These are phyloP conservation scores for Cystobasidium ongulense DNA, from an alignment of 768 basidiomycete genomes.

Conservation along the genomic window DNA sequence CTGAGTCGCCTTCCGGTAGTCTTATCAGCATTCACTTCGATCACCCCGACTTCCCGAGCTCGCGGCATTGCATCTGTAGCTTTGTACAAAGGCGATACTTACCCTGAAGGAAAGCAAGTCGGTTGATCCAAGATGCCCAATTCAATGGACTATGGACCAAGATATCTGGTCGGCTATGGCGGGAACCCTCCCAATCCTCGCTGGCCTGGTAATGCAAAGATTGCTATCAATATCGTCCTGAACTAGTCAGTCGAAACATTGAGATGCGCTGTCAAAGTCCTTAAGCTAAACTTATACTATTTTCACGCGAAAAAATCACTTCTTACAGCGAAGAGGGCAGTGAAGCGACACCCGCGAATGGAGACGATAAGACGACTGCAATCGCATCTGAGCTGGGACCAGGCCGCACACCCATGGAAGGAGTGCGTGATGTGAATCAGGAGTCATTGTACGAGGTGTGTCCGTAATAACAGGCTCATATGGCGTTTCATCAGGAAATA, in stretches of 20 bases:
- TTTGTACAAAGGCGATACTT: too few species aligned
- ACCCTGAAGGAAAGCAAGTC: not conserved
- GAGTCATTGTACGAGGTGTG: not conserved
- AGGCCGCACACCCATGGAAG: not conserved
- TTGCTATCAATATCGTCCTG: conserved; percentile 5
- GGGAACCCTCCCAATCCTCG: not conserved
- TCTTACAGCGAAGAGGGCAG: conserved; percentile 7
- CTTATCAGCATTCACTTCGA: too few species aligned
- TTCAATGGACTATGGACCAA: not conserved
- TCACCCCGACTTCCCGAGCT: too few species aligned
- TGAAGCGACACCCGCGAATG: not conserved
- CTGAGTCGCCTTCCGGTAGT: too few species aligned
- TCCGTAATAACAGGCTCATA: too few species aligned
- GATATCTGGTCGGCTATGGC: conserved; percentile 4
- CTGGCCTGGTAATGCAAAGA: not conserved
- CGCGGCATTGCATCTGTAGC: too few species aligned
- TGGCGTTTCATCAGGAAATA: too few species aligned
- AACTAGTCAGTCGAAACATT: not conserved
- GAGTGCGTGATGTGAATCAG: not conserved
- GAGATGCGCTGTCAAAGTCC: too few species aligned
- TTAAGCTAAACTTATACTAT: too few species aligned
- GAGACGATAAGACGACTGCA: not conserved
- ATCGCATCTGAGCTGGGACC: not conserved
- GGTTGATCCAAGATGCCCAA: not conserved
- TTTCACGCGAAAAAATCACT: too few species aligned